These are phyloP conservation scores for Theobroma grandiflorum DNA, from an alignment of 441 rosid genomes.

Conservation along the genomic window DNA sequence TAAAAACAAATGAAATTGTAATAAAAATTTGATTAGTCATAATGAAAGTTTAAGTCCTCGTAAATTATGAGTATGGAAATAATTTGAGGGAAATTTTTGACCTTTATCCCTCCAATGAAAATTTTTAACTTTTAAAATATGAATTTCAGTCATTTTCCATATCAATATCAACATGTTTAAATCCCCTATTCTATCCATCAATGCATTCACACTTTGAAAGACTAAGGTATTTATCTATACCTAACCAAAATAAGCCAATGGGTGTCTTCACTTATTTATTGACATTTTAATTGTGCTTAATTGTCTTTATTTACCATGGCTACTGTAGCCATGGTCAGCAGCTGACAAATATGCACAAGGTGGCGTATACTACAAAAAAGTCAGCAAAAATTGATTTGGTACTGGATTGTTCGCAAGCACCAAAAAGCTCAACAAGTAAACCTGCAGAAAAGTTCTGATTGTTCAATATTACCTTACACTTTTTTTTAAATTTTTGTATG, in stretches of 20 bases:
- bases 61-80: neutral
- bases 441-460: too few relatives aligned
- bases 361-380: too few relatives aligned
- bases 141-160: neutral
- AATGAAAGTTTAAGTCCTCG: neutral
- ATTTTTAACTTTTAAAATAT: too few relatives aligned
- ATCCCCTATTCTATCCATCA: neutral
- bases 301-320: neutral
- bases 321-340: neutral
- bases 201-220: neutral
- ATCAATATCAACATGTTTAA: neutral
- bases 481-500: too few relatives aligned
- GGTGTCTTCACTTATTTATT: neutral
- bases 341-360: neutral
- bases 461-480: too few relatives aligned
- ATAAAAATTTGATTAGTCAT: too few relatives aligned
- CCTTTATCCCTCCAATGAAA: too few relatives aligned
- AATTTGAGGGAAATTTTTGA: too few relatives aligned
- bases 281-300: neutral
- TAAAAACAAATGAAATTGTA: too few relatives aligned
- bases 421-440: too few relatives aligned
- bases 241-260: neutral
- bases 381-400: too few relatives aligned
- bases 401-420: too few relatives aligned
- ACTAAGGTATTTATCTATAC: neutral